Evolutionary conservation across 2,329 filamentous ascomycete genomes (phyloP), one percentile per base, ranked within the genome.

Genomic region (Colletotrichum musicola): DNA sequence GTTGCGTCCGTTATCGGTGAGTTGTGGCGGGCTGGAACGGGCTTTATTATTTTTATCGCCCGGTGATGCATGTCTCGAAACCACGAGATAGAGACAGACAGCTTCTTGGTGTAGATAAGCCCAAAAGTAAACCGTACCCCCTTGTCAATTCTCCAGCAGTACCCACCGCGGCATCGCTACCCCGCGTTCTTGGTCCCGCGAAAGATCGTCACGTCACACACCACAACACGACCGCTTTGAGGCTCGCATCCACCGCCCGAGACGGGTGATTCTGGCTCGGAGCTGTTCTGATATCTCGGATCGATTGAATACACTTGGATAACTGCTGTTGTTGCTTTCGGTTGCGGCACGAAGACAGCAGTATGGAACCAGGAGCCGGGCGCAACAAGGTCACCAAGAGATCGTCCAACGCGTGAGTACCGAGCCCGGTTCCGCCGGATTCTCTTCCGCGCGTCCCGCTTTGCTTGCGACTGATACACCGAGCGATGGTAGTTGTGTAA

Each of bases 401-500:
- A 58, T 70, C 71, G 27, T 62, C 71, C n/a, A 72, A 73, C 59
- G 71, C 71, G 71, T 70, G 38, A 50, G 71, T 69, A 10, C 30
- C 27, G 18, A 22, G 18, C 30, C 35, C 12, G 4, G 30, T 22
- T 5, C 27, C 6, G 10, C 6, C n/a, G n/a, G 51, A 10, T 49
- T 18, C 20, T n/a, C 46, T 20, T 18, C 46, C 46, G 46, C 46
- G 14, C 4, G 49, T 16, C 49, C 49, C 13, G 7, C 4, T 16
- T 30, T 13, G 38, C 14, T 47, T 13, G 47, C 14, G 47, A 42
- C 62, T 65, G 35, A 60, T 47, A 20, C 20, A 27, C 16, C 18
- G 47, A 22, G 16, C 3, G 10, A 46, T 35, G 16, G 1, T 20
- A 84, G 82, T 47, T 84, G 82, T 69, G 75, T 76, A 54, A 78